A percentile compares a stretch with the other conserved stretches of the same genome.
Evolutionary conservation across 108 stramenopile species (phyloP).

Genomic region (Mediolabrus comicus): DNA sequence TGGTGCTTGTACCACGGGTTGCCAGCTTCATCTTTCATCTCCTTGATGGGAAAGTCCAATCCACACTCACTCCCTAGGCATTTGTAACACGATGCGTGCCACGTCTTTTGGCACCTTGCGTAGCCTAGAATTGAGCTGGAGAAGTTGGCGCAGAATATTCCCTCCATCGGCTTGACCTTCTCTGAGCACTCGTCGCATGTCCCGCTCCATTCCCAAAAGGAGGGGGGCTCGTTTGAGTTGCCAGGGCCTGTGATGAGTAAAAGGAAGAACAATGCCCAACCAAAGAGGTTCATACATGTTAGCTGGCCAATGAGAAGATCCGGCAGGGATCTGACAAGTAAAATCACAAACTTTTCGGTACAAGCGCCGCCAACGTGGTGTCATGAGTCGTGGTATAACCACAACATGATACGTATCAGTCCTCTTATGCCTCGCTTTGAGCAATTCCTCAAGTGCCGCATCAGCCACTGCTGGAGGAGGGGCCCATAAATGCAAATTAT

Average conservation of each 20-base stretch:
- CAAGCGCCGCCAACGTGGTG: constrained; percentile 20
- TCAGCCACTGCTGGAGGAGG: constrained; percentile 28
- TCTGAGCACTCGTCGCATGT: constrained; percentile 12
- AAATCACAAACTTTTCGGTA: constrained; percentile 29
- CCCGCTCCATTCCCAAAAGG: constrained; percentile 28
- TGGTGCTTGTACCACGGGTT: constrained; percentile 7
- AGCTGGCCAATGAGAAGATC: constrained; percentile 20
- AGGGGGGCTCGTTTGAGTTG: constrained; percentile 7
- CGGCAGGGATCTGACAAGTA: constrained; percentile 3
- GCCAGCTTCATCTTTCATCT: background rate
- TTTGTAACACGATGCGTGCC: constrained; percentile 34
- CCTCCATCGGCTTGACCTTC: background rate
- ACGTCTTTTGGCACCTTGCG: constrained; percentile 15
- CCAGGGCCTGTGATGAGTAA: constrained; percentile 31
- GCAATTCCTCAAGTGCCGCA: constrained; percentile 29
- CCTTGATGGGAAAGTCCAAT: background rate
- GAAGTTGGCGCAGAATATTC: constrained; percentile 48
- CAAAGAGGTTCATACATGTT: constrained; percentile 36
- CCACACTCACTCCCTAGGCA: constrained; percentile 9
- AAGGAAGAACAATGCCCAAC: constrained; percentile 29
- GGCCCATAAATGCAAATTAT: constrained; percentile 10
- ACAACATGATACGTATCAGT: constrained; percentile 25
- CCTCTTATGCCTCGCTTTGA: constrained; percentile 35
- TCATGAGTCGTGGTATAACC: constrained; percentile 6
- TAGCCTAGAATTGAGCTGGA: constrained; percentile 1